These are phyloP conservation scores for Botrytis paeoniae DNA, from an alignment of 2,329 filamentous ascomycete species.

Conservation along the genomic window DNA sequence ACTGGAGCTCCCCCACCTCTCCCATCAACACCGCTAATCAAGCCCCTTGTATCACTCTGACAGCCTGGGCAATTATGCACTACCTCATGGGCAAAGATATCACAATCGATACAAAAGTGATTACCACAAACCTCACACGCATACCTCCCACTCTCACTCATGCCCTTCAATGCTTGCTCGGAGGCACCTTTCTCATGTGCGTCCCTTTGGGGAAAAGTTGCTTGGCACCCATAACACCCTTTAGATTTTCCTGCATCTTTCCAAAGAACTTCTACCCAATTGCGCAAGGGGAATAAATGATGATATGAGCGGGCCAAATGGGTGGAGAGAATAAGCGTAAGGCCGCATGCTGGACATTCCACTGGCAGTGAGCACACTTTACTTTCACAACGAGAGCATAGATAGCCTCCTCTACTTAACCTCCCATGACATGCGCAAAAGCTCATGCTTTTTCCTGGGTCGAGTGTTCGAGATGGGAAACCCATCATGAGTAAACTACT, in stretches of 20 bases:
- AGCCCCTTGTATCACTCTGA: conserved; percentile 33
- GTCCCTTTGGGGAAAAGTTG: conserved; percentile 33
- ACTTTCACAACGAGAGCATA: conserved; percentile 81
- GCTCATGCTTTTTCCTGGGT: conserved; percentile 61
- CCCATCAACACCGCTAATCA: background rate
- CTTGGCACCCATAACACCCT: conserved; percentile 76
- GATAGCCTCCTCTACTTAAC: conserved; percentile 79
- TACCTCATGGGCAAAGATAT: conserved; percentile 90
- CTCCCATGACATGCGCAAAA: conserved; percentile 90
- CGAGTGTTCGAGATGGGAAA: conserved; percentile 83
- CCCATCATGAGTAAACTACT: conserved; percentile 91
- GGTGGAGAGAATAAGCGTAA: conserved; percentile 91
- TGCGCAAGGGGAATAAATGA: conserved; percentile 83
- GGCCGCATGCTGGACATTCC: conserved; percentile 85
- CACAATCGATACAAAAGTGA: conserved; percentile 98
- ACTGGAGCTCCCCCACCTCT: background rate
- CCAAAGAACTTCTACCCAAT: conserved; percentile 92
- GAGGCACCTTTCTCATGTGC: conserved; percentile 35
- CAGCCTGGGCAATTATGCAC: conserved; percentile 96
- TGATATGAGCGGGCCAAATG: conserved; percentile 92
- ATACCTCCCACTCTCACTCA: conserved; percentile 84
- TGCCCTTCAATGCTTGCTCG: conserved; percentile 50
- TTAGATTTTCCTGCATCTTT: conserved; percentile 52
- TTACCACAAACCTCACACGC: conserved; percentile 81
- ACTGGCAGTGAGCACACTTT: conserved; percentile 89